Base-by-base conservation (phyloP, 1,139 yeast species). In the Pichia sp. region DNA sequence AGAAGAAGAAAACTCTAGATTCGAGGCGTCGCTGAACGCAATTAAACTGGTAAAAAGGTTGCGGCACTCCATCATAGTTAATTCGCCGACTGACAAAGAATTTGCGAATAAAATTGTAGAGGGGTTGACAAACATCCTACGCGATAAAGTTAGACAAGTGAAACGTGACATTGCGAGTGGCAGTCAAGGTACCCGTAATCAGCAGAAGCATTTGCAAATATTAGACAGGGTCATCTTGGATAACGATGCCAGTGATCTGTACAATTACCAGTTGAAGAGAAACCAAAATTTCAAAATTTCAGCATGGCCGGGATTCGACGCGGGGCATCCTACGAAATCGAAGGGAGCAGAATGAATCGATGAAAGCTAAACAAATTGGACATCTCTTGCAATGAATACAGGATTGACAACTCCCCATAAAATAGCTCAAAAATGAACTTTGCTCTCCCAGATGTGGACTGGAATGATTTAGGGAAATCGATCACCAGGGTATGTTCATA, bases 251-350 rank as follows among this genome's bases (percentile, higher is more conserved):
- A 12, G 23, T 13, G 50, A 47, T 26, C 19, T 44, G n/a, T 31
- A 34, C 42, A 31, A 39, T 18, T 42, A 40, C 23, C 43, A 28
- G 9, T 23, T 40, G 3, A 55, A 64, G 42, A 54, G 49, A 34
- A 42, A 44, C 2, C 62, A 63, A 28, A 62, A 43, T 18, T 42
- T 48, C 18, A 50, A 58, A 48, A 65, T 82, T 9, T 71, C 78
- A 39, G 87, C 87, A 0, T 82, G 87, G 87, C 87, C 87, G 0
- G 86, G 87, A 0, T 74, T 81, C 5, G 75, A 82, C 57, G 86
- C 81, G 62, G 85, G 85, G 0, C 87, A 82, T 62, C 87, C 87
- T 8, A 58, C 63, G 22, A 62, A 56, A 51, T 37, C 21, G 10
- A 45, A 37, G 41, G 28, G 26, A 26, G 39, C 26, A 36, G 42